Base-by-base conservation (phyloP, 306 rosid genomes). In the Gynostemma pentaphyllum region DNA sequence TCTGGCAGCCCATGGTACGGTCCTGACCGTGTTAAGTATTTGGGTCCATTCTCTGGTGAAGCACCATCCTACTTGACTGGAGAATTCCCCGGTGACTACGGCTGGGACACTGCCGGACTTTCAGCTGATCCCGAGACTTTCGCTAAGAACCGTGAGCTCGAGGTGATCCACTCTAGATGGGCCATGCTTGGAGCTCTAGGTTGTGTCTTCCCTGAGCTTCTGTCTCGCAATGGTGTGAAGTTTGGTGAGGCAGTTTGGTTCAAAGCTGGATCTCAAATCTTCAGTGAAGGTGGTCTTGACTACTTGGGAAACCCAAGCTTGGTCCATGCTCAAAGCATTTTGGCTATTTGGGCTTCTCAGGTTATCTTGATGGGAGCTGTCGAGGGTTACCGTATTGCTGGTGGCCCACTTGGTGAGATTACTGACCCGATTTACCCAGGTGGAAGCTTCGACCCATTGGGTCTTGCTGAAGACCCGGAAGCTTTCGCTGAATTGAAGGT, bases 41-140 rank as follows among this genome's bases (percentile, higher is more conserved):
- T 83, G 85, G 88, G 88, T 34, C 85, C 89, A 68, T 80, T 83
- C 55, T 83, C 85, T 1, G 85, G 89, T 0, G 85, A 83, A 65
- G 19, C 89, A 0, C 83, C 85, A 9, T 72, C 78, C 66, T 83
- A 83, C 76, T 72, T 83, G 5, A 83, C 75, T 0, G 85, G 85
- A 4, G 89, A 83, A 30, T 83, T 83, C 57, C 85, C 81, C 0
- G 85, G 89, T 42, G 89, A 83, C 71, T 83, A 83, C 1, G 89
- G 89, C 5, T 83, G 89, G 89, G 89, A 83, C 74, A 83, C 85
- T 2, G 85, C 81, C 4, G 89, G 89, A 8, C 89, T 83, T n/a
- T 83, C 88, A 0, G 88, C 85, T 21, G 88, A 83, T 40, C 88
- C 88, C 2, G 82, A 83, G 45, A 83, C 88, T 15, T 79, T 83